These are phyloP conservation scores for Bathelium albidoporum DNA, from an alignment of 495 filamentous ascomycete species.

Conservation along the genomic window DNA sequence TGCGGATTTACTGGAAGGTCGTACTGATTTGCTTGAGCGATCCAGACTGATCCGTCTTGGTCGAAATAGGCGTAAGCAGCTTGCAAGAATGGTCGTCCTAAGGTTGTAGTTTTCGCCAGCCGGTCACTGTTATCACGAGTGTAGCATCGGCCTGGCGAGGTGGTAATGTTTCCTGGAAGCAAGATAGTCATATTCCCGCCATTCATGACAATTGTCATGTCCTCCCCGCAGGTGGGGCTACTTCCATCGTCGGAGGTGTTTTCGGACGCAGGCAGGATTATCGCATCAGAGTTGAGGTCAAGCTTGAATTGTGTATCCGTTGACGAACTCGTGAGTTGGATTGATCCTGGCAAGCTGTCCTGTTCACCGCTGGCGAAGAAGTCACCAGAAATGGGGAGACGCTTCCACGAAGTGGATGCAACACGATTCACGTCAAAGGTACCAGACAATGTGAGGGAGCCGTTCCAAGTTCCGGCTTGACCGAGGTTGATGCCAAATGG, in stretches of 20 bases:
- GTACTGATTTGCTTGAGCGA: neutral
- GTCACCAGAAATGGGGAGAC: neutral
- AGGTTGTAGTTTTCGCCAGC: neutral
- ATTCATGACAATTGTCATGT: neutral
- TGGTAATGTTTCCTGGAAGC: neutral
- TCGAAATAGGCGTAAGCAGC: conserved; percentile 1
- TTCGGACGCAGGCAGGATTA: neutral
- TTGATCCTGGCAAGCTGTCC: neutral
- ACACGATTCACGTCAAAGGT: neutral
- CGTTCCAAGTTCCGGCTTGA: neutral
- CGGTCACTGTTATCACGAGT: neutral
- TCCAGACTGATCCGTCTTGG: neutral
- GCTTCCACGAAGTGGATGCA: neutral
- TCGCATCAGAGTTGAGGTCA: neutral
- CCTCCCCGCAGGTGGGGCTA: neutral
- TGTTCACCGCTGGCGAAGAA: neutral
- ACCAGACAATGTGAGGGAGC: neutral
- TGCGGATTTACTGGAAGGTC: conserved; percentile 1
- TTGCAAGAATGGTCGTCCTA: neutral
- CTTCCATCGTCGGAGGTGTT: neutral
- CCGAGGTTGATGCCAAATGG: conserved; percentile 3
- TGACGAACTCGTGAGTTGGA: neutral
- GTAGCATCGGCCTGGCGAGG: neutral
- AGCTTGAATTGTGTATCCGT: neutral
- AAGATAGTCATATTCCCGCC: neutral